Base-by-base conservation (phyloP, 371 early-diverging fungal genomes). In the Rhizomucor pusillus region DNA sequence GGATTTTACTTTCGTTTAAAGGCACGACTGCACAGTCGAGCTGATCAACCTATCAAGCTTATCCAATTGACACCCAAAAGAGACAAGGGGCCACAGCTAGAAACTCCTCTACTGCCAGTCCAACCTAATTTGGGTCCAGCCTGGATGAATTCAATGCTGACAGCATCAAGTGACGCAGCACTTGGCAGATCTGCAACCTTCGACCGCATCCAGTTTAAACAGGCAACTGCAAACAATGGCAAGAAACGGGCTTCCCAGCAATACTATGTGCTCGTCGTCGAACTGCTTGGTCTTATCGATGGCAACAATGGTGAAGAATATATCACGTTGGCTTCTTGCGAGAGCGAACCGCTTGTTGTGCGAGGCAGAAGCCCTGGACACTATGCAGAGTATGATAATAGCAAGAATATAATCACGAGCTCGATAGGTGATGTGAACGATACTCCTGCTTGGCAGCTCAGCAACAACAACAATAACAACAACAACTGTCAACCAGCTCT, bases 121-220 rank as follows among this genome's bases (percentile, higher is more conserved):
- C 67, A 70, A 14, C 65, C 81, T 24, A 59, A 73, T 61, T 34
- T 13, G 3, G 47, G 20, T 6, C 18, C 47, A 20, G 22, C 29
- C 10, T 36, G 19, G n/a, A 50, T n/a, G 35, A 29, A 29, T 29
- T 24, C 54, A 1, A 41, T 43, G 54, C 43, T 25, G 76, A 29
- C 29, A 5, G 29, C 29, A 7, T 29, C 29, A 29, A 29, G 29
- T 29, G 29, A 3, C 52, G 57, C 24, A 36, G 67, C 18, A 52
- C 63, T 40, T 50, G 57, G 50, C 16, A 65, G 29, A 29, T 29
- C 29, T 29, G 81, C 76, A 11, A 85, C 86, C 6, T 95, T 90
- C 67, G 92, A 93, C 59, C 85, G 95, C 20, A 68, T 95, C 23
- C 95, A 95, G 75, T 95, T 95, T 80, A 92, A 91, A 59, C 80